Evolutionary conservation across 352 stramenopile species (phyloP), one percentile per base, ranked within the genome.

Genomic region (Phytophthora parvispora): DNA sequence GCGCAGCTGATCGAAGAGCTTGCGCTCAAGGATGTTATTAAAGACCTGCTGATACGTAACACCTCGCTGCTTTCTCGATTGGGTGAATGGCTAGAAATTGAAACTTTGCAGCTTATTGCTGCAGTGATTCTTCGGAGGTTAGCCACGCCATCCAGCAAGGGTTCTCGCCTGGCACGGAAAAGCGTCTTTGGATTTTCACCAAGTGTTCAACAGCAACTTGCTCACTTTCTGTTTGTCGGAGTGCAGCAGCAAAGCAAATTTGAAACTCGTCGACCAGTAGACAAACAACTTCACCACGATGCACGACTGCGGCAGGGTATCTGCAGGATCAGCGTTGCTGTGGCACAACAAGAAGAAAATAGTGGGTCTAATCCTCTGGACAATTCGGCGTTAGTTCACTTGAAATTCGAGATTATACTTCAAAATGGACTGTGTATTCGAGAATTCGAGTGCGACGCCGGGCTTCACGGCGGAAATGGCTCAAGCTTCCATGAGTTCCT

Each of bases 191-290:
- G 25, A 24, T 83, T 83, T 43, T 50, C 40, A 2, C 67, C 68
- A 13, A 83, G 42, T 32, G 52, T 72, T 10, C 72, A 83, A 16
- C 63, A 77, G 20, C 75, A 83, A 18, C 72, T 83, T 20, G 68
- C 75, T n/a, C 68, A 66, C 4, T 71, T 61, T 42, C 43, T 83
- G 8, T 76, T 80, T 53, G 63, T 70, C 13, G 75, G 55, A 38
- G 13, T 61, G 18, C 12, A 20, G 15, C 20, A 78, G 16, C 34
- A 13, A 31, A 29, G 2, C 6, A 13, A n/a, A 50, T 40, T 29
- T 27, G 42, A 45, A 20, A 13, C 15, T 9, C 15, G 1, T 6
- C 4, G 13, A 52, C 12, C 24, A 29, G 24, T 24, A 32, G 24
- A 9, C 24, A 22, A 34, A 34, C 15, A 7, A 32, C 6, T 15